phyloP scores from a whole-genome alignment of 1,139 yeast species.

The Pichia sp. region DNA sequence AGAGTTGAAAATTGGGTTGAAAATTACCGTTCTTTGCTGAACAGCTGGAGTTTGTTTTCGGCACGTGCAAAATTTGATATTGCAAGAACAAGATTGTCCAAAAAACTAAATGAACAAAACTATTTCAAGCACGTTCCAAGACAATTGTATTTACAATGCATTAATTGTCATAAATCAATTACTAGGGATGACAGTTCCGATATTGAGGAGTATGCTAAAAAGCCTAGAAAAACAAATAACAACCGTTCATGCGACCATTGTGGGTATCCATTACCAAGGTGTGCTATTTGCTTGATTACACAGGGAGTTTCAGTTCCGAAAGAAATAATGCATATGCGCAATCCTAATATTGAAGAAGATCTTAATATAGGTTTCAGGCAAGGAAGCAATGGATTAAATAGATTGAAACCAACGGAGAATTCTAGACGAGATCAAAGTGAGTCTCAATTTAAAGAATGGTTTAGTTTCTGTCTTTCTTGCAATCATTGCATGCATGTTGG shows the following conservation, averaged over 20 bases:
- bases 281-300: conserved; percentile 81
- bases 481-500: conserved; percentile 93
- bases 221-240: conserved; percentile 3
- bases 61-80: conserved; percentile 84
- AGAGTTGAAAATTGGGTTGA: conserved; percentile 75
- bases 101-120: conserved; percentile 41
- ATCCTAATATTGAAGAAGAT: neutral
- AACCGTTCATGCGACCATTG: conserved; percentile 66
- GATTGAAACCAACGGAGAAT: conserved; percentile 5
- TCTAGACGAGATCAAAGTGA: conserved; percentile 11
- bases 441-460: conserved; percentile 58
- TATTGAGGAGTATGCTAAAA: neutral
- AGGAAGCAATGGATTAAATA: neutral
- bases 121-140: conserved; percentile 51
- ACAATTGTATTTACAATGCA: conserved; percentile 76
- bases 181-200: neutral
- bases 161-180: conserved; percentile 70
- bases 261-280: conserved; percentile 83
- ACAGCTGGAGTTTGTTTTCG: conserved; percentile 79
- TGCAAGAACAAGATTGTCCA: conserved; percentile 59
- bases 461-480: conserved; percentile 84
- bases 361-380: too few relatives aligned
- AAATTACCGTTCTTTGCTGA: conserved; percentile 65
- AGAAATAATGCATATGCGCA: conserved; percentile 21
- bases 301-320: conserved; percentile 68